Evolutionary conservation across 345 rosid species (phyloP), one percentile per base, ranked within the genome.

Genomic region (Balakata baccata): DNA sequence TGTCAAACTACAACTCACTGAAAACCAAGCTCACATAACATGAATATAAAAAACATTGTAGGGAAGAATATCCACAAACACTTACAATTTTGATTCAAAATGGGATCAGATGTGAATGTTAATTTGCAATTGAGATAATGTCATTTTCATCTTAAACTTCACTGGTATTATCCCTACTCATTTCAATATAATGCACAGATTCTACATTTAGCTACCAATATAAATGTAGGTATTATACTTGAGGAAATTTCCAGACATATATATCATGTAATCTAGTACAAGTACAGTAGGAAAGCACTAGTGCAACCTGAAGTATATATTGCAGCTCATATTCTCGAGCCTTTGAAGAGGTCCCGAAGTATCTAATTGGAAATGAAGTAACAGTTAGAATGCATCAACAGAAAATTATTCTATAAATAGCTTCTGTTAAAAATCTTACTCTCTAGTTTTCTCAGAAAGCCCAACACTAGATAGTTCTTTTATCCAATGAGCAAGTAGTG

Each of bases 401-500:
- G 4, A 66, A 39, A 69, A 59, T 1, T 5, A n/a, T 18, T 41
- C 45, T 67, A 70, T 11, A 46, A 46, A 17, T 61, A 64, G 45
- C 23, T 68, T 16, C 14, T 29, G 60, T 68, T 20, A 73, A 69
- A 80, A n/a, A 66, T 71, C 95, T 73, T 73, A 95, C 99, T 95
- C 99, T 83, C 88, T 91, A 74, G 87, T 95, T 90, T 79, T 87
- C 62, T 56, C 74, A 69, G 97, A 92, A 72, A 95, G 97, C 50
- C 98, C 98, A 65, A 95, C 99, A 12, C 69, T 80, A 56, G 93
- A 84, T 77, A 95, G 79, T 84, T 95, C 98, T 87, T 92, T 95
- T 83, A 91, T 85, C 99, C 99, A 95, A 73, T 95, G 99, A 82
- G 97, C 68, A 25, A 95, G 92, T 84, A 95, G 74, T 25, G 98